Evolutionary conservation across 208 protist species (phyloP).

Genomic region (Herpetomonas tarakana): DNA sequence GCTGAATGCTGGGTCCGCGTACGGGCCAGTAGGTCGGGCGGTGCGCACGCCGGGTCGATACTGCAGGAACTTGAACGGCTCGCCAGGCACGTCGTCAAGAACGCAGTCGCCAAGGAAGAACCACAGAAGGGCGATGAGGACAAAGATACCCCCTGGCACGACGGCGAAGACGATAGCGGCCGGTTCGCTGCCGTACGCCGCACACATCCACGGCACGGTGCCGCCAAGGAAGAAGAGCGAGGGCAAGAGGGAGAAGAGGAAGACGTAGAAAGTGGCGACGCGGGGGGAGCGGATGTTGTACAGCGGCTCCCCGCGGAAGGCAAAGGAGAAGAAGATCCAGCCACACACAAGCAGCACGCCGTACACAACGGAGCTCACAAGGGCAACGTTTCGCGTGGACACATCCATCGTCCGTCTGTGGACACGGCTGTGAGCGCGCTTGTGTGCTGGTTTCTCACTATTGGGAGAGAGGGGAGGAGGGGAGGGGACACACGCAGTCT

Average conservation of each 20-base stretch:
- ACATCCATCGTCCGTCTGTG: constrained; percentile 10
- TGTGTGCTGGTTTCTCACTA: no score
- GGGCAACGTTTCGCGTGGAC: constrained; percentile 37
- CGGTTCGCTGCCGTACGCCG: constrained; percentile 25
- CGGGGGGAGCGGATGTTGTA: constrained; percentile 19
- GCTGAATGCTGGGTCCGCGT: not conserved
- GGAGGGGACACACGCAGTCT: no score
- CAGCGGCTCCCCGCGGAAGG: constrained; percentile 13
- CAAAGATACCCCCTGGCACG: constrained; percentile 38
- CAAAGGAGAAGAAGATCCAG: constrained; percentile 33
- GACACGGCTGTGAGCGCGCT: no score
- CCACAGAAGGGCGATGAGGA: constrained; percentile 26
- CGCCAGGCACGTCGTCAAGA: not conserved
- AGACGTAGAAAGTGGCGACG: constrained; percentile 37
- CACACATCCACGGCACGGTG: constrained; percentile 46
- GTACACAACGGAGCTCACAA: constrained; percentile 47
- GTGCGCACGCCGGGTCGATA: not conserved
- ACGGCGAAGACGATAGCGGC: constrained; percentile 37
- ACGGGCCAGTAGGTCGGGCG: not conserved
- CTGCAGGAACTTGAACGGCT: not conserved
- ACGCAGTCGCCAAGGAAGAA: constrained; percentile 10
- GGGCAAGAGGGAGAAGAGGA: constrained; percentile 40
- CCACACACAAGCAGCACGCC: constrained; percentile 31
- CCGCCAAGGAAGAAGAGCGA: constrained; percentile 44
- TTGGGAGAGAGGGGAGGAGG: no score